These are phyloP conservation scores for Phytophthora fragariaefolia DNA, from an alignment of 352 stramenopile species.

Conservation along the genomic window DNA sequence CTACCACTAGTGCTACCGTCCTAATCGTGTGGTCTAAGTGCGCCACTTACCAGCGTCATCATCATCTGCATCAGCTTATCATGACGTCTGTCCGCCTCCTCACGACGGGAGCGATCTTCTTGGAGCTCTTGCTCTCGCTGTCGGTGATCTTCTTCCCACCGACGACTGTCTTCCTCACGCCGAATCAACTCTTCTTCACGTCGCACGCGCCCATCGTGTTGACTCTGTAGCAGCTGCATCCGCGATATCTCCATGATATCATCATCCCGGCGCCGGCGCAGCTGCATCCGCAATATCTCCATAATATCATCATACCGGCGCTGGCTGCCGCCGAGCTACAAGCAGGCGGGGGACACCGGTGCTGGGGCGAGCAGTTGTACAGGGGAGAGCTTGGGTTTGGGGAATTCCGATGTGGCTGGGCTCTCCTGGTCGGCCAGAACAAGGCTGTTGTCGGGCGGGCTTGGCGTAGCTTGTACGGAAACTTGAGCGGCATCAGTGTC, in stretches of 20 bases:
- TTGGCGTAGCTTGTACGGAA: too few relatives aligned
- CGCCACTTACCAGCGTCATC: background rate
- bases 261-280: background rate
- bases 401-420: too few relatives aligned
- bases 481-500: too few relatives aligned
- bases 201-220: background rate
- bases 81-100: conserved; percentile 6
- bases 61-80: conserved; percentile 10
- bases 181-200: background rate
- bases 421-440: too few relatives aligned
- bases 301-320: too few relatives aligned
- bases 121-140: conserved; percentile 2
- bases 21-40: background rate
- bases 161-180: background rate
- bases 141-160: background rate
- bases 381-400: too few relatives aligned
- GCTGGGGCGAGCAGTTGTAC: too few relatives aligned
- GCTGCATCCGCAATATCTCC: too few relatives aligned
- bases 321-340: too few relatives aligned
- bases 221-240: conserved; percentile 8
- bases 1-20: background rate
- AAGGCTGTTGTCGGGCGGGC: too few relatives aligned
- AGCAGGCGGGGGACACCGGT: too few relatives aligned
- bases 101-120: background rate
- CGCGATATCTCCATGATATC: conserved; percentile 6